These are phyloP conservation scores for Zymoseptoria pseudotritici DNA, from an alignment of 2,329 filamentous ascomycete genomes.

Conservation along the genomic window DNA sequence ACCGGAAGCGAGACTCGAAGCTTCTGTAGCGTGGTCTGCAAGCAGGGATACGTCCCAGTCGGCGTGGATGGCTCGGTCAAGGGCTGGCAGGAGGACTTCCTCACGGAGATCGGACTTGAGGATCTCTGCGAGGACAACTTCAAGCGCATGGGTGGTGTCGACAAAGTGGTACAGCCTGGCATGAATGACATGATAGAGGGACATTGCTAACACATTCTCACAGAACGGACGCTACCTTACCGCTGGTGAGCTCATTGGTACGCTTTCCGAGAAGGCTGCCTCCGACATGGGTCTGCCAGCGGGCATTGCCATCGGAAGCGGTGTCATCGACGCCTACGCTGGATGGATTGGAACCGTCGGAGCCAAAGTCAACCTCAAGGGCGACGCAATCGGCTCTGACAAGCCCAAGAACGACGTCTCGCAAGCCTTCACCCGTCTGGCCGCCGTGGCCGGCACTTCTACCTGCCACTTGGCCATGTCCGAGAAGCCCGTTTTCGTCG, in stretches of 20 bases:
- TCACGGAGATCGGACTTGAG: slow-evolving; percentile 74
- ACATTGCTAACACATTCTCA: slow-evolving; percentile 27
- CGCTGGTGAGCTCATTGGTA: slow-evolving; percentile 84
- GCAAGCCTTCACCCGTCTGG: slow-evolving; percentile 86
- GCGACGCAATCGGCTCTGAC: slow-evolving; percentile 58
- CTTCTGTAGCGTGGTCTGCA: slow-evolving; percentile 94
- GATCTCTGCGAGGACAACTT: slow-evolving; percentile 82
- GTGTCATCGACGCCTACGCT: slow-evolving; percentile 96
- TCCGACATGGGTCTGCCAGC: slow-evolving; percentile 73
- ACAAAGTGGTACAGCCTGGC: slow-evolving; percentile 68
- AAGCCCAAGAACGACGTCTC: slow-evolving; percentile 75
- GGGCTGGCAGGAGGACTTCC: slow-evolving; percentile 96
- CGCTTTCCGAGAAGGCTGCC: slow-evolving; percentile 74
- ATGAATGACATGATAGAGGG: slow-evolving; percentile 1
- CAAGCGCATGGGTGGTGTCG: slow-evolving; percentile 85
- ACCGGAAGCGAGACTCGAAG: slow-evolving; percentile 87
- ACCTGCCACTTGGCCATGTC: slow-evolving; percentile 98
- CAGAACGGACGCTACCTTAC: slow-evolving; percentile 89
- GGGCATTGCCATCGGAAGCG: slow-evolving; percentile 87
- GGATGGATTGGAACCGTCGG: slow-evolving; percentile 99
- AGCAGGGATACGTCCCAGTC: slow-evolving; percentile 94
- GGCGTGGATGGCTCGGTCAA: slow-evolving; percentile 95
- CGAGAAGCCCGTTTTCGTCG: slow-evolving; percentile 82
- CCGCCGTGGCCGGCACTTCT: slow-evolving; percentile 90
- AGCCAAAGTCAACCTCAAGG: slow-evolving; percentile 70